Evolutionary conservation across 805 yeast species (phyloP), one percentile per base, ranked within the genome.

Genomic region (Maudiozyma saulgeensis): DNA sequence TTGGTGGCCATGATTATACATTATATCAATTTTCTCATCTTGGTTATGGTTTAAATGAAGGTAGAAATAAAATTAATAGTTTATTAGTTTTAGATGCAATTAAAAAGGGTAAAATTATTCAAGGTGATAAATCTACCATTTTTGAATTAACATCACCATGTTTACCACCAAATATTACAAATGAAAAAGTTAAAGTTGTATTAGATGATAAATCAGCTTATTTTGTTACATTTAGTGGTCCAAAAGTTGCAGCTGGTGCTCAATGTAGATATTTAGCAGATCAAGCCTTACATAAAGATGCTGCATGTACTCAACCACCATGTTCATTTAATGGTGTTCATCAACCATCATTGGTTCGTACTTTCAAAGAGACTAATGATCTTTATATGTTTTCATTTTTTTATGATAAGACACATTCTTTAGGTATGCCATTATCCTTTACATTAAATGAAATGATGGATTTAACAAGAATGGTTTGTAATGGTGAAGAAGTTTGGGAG

Each of bases 311-410:
- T 1, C 63, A 74, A 32, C 78, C 80, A 51, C 95, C 99, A 48
- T 93, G 99, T 68, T 87, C 97, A 2, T 93, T 93, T 77, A 88
- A 91, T 64, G 99, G 99, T 63, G 85, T 89, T 46, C 95, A 95
- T 68, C 99, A 93, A 73, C 99, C 99, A 8, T 85, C 95, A 4
- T 73, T 93, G 60, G 80, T 80, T 43, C 79, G 76, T 53, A 81
- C 95, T 15, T 93, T 93, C 76, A 76, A 80, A 48, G 73, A 73
- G 49, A 67, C 79, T 32, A 77, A 82, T 40, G 98, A 93, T 62
- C 76, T 93, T 78, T 93, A 74, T 68, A 81, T 93, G 41, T 89
- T 95, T 71, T 91, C 98, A 11, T 93, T 81, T 75, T 93, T 93
- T 71, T 95, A 88, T 71, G 99, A 93, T 70, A 80, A 95, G 64